Evolutionary conservation across 1,284 basidiomycete genomes (phyloP), one percentile per base, ranked within the genome.

Genomic region (Butyriboletus appendiculatus): DNA sequence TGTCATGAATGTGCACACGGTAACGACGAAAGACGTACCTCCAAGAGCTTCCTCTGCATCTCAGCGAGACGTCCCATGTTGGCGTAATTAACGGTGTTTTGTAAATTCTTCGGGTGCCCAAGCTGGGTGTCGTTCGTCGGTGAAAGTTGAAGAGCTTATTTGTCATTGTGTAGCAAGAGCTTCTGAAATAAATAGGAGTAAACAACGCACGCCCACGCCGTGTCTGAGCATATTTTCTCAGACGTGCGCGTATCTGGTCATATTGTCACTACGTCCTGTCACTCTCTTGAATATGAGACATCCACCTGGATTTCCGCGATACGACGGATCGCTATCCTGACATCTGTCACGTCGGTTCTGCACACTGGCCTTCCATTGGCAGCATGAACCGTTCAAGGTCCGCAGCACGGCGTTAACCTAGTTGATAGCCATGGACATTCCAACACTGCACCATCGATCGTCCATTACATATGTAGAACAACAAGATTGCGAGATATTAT

Each of bases 11-110:
- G 43, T 47, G 15, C 20, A 32, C n/a, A 41, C 22, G 18, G 33
- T 26, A 30, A 10, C 20, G 12, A 32, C 5, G n/a, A 50, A 41
- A 45, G 12, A 71, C 78, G 55, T 65, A 90, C 90, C 83, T 95
- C 92, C 49, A 96, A 76, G 72, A 94, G 87, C 84, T 94, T 94
- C 61, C 93, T 82, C 76, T 96, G 94, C 87, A 94, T 92, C 73
- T 95, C 92, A 48, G 90, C 90, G 42, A 92, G 80, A 44, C 90
- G 81, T 64, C 90, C 90, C 90, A 93, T 92, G 20, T 65, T 79
- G 67, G n/a, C 49, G 20, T 47, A 54, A 66, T 57, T 46, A 59
- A 52, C 45, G 22, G 50, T 52, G 14, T 45, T 39, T 43, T 48
- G 44, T 46, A 35, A 42, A 41, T 35, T 37, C 16, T 20, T 22